Conservation (phyloP, 208 protist species). For the Cochliopodium minus region DNA sequence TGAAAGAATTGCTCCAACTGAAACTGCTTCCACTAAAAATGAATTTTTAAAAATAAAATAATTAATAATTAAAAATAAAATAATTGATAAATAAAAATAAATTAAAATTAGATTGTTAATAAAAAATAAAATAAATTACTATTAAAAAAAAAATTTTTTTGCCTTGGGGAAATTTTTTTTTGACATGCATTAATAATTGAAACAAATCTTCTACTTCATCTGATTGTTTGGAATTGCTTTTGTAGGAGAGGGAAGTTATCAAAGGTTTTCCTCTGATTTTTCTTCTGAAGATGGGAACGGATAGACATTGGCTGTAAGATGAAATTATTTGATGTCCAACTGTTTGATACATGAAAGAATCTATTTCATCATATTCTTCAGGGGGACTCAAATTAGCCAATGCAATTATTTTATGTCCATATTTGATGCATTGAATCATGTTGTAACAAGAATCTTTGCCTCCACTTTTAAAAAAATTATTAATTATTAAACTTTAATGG, state of each 20-base stretch:
- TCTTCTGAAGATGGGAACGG: constrained; percentile 65
- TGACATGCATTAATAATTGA: constrained; percentile 57
- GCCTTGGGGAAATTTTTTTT: constrained; percentile 51
- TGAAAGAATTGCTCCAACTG: constrained; percentile 86
- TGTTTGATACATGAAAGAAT: constrained; percentile 96
- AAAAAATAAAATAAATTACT: no score
- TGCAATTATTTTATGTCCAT: constrained; percentile 80
- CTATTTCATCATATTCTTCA: constrained; percentile 58
- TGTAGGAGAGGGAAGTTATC: no score
- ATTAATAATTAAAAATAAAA: constrained; percentile 11
- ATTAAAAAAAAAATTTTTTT: no score
- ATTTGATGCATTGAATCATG: constrained; percentile 69
- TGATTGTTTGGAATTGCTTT: no score
- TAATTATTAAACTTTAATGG: no score
- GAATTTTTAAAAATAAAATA: background rate
- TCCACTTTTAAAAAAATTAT: no score
- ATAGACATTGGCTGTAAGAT: constrained; percentile 59
- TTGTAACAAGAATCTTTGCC: constrained; percentile 90
- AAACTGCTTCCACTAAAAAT: constrained; percentile 61
- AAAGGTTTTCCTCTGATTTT: constrained; percentile 51
- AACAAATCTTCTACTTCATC: constrained; percentile 95
- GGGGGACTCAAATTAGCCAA: constrained; percentile 78
- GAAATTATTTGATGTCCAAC: constrained; percentile 78
- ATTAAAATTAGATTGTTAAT: no score
- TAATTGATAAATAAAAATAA: no score